A percentile compares a stretch with the other conserved stretches of the same genome.
These are phyloP conservation scores for Fusarium sp. DNA, from an alignment of 2,329 filamentous ascomycete species.

Conservation along the genomic window DNA sequence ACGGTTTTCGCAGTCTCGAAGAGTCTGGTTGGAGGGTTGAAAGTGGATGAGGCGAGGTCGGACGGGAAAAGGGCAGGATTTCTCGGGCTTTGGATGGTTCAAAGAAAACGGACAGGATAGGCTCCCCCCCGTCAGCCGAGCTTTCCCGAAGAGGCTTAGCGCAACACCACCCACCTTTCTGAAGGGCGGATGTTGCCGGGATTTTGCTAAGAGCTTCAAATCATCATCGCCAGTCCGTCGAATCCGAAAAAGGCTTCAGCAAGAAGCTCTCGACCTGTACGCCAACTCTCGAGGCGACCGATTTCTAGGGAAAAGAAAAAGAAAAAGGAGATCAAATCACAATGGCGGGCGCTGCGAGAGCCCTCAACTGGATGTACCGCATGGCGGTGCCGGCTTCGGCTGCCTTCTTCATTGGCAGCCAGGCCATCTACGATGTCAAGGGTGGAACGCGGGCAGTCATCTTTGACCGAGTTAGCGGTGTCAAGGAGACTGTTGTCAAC, in stretches of 20 bases:
- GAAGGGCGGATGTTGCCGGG: constrained; percentile 34
- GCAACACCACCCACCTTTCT: constrained; percentile 22
- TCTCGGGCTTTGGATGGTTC: constrained; percentile 36
- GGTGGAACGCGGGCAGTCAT: constrained; percentile 96
- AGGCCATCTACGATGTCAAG: constrained; percentile 95
- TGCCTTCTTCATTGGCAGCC: constrained; percentile 74
- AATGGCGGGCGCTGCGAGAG: constrained; percentile 67
- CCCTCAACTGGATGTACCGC: constrained; percentile 71
- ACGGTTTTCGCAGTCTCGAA: constrained; percentile 35
- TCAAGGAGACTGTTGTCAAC: constrained; percentile 91
- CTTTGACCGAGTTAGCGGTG: constrained; percentile 92
- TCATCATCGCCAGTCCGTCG: constrained; percentile 39
- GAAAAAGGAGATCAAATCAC: constrained; percentile 19
- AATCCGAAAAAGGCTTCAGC: constrained; percentile 41
- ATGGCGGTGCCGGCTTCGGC: constrained; percentile 79
- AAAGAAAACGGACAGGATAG: constrained; percentile 38
- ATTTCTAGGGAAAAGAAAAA: neutral
- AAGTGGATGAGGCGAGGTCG: constrained; percentile 37
- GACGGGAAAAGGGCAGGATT: constrained; percentile 44
- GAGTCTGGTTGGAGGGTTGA: constrained; percentile 33
- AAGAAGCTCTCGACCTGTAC: constrained; percentile 19
- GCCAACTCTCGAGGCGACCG: neutral
- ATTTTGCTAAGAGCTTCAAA: constrained; percentile 41
- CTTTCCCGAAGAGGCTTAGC: constrained; percentile 50
- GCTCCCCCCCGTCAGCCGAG: constrained; percentile 45